Evolutionary conservation across 345 rosid species (phyloP).

Genomic region (Eutrema heterophyllum): DNA sequence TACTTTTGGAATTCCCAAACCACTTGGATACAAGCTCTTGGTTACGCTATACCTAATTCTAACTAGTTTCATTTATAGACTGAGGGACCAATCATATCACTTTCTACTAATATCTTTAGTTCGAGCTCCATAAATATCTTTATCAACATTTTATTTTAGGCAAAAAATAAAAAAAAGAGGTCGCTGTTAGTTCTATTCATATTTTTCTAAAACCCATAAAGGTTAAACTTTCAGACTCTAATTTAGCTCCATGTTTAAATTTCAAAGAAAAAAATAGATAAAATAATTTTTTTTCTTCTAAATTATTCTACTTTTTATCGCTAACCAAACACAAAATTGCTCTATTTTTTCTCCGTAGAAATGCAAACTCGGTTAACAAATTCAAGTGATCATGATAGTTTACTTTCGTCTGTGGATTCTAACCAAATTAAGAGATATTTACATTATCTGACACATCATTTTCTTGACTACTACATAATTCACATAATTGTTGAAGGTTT

Average conservation of each 20-base stretch:
- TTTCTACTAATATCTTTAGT: conserved; percentile 17
- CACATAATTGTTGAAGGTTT: not conserved
- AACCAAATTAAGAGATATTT: not conserved
- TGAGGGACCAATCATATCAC: conserved; percentile 24
- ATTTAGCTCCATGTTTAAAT: not conserved
- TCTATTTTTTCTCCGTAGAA: not conserved
- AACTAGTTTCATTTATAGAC: conserved; percentile 25
- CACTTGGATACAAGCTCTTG: too few relatives aligned
- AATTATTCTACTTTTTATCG: not conserved
- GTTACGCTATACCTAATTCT: too few relatives aligned
- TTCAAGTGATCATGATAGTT: not conserved
- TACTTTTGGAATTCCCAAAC: too few relatives aligned
- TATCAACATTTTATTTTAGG: not conserved
- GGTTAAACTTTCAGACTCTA: not conserved
- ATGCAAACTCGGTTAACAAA: not conserved
- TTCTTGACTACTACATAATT: not conserved
- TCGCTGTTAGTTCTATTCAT: not conserved
- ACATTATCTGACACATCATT: not conserved
- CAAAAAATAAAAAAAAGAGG: not conserved
- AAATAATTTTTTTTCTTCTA: not conserved
- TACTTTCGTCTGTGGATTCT: not conserved
- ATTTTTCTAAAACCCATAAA: not conserved
- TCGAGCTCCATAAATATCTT: not conserved
- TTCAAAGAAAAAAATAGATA: not conserved
- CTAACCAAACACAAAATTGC: not conserved